Evolutionary conservation across 1,284 basidiomycete species (phyloP).

Genomic region (Limonomyces culmigenus): DNA sequence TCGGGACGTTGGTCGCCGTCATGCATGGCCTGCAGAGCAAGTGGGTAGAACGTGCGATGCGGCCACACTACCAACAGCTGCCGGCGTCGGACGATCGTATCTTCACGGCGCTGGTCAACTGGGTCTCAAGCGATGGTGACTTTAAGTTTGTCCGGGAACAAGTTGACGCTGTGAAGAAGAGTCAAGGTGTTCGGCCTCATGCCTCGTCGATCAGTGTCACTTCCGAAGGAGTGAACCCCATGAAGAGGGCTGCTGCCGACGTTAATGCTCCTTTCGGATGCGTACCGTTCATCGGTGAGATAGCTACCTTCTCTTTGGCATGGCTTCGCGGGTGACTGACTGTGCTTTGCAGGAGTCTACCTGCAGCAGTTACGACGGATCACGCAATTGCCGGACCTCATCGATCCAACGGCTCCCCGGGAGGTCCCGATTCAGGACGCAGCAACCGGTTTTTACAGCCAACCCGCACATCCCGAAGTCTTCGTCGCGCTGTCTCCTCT

Average conservation of each 20-base stretch:
- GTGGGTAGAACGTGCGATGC: conserved; percentile 55
- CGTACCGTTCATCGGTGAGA: conserved; percentile 66
- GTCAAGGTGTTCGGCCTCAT: too few relatives aligned
- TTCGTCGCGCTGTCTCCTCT: conserved; percentile 55
- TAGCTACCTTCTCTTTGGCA: conserved; percentile 4
- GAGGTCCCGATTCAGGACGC: conserved; percentile 49
- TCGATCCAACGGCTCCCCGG: conserved; percentile 68
- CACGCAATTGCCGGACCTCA: conserved; percentile 57
- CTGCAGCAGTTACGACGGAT: conserved; percentile 54
- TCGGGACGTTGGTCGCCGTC: conserved; percentile 68
- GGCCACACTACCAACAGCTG: conserved; percentile 49
- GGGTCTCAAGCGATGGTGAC: conserved; percentile 50
- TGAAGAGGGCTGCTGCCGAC: neutral
- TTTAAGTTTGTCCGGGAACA: conserved; percentile 56
- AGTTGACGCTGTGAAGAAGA: neutral
- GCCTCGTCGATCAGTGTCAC: too few relatives aligned
- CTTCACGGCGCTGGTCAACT: conserved; percentile 58
- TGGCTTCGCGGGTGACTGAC: conserved; percentile 2
- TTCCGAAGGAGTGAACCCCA: neutral
- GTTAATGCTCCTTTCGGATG: conserved; percentile 26
- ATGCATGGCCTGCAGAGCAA: conserved; percentile 64
- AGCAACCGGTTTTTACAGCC: conserved; percentile 39
- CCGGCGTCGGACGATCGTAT: conserved; percentile 63
- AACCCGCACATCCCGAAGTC: conserved; percentile 58
- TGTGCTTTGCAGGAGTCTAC: conserved; percentile 41